These are phyloP conservation scores for Aspergillus sp. DNA, from an alignment of 2,329 filamentous ascomycete genomes.

Conservation along the genomic window DNA sequence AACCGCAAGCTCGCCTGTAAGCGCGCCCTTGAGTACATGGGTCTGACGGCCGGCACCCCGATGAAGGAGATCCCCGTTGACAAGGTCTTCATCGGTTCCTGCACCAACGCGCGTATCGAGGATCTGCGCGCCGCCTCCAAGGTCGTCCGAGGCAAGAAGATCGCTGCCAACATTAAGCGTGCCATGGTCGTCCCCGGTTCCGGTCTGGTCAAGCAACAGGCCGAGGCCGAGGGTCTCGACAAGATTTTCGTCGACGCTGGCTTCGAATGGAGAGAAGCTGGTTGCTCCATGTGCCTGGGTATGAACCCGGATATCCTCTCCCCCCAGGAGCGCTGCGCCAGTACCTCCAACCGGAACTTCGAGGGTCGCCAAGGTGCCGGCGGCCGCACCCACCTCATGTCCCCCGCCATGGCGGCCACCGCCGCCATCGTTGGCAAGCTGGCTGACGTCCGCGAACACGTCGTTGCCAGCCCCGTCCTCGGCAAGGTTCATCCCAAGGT, in stretches of 20 bases:
- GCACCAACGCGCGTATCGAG: constrained; percentile 96
- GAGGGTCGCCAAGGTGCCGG: constrained; percentile 92
- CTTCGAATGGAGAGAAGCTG: constrained; percentile 97
- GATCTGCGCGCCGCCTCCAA: constrained; percentile 85
- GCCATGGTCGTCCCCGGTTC: constrained; percentile 97
- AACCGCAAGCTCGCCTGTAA: constrained; percentile 76
- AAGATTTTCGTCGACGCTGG: constrained; percentile 89
- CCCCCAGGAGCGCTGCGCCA: constrained; percentile 88
- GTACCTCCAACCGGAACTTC: constrained; percentile 95
- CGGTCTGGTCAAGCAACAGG: constrained; percentile 87
- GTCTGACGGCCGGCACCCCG: constrained; percentile 76
- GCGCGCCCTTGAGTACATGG: constrained; percentile 94
- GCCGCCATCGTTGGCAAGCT: constrained; percentile 88
- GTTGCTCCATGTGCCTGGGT: constrained; percentile 97
- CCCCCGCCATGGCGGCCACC: constrained; percentile 92
- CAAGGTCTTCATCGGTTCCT: constrained; percentile 97
- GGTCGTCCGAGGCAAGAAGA: constrained; percentile 81
- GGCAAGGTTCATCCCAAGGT: constrained; percentile 57
- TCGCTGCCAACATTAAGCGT: constrained; percentile 84
- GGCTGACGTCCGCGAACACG: constrained; percentile 81
- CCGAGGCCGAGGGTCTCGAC: constrained; percentile 88
- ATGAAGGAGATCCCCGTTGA: constrained; percentile 92
- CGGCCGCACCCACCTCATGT: constrained; percentile 93
- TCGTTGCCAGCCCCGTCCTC: constrained; percentile 47
- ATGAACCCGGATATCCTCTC: constrained; percentile 99